A percentile compares a stretch with the other conserved stretches of the same genome.
phyloP scores from a whole-genome alignment of 2,329 filamentous ascomycete species.

The Colletotrichum phormii region DNA sequence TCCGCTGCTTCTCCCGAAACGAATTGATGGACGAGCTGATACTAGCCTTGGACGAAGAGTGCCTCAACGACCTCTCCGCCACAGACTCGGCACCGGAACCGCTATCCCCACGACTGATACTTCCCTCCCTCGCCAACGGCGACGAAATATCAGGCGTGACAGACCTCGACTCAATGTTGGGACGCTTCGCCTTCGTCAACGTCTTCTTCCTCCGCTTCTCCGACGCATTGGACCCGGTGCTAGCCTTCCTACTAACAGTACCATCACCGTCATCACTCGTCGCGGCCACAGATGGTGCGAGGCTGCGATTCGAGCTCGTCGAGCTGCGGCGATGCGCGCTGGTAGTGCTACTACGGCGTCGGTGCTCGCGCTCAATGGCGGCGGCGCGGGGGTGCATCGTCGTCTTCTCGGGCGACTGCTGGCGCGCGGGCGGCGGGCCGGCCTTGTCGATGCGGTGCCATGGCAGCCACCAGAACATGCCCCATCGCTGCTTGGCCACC shows the following conservation, averaged over 20 bases:
- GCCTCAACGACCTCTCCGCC: slow-evolving; percentile 27
- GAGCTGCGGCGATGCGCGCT: slow-evolving; percentile 65
- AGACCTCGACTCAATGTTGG: slow-evolving; percentile 61
- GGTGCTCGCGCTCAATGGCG: slow-evolving; percentile 58
- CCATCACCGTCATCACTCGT: slow-evolving; percentile 49
- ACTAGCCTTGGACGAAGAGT: slow-evolving; percentile 33
- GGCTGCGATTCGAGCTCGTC: slow-evolving; percentile 61
- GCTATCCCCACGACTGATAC: slow-evolving; percentile 41
- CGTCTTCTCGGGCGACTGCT: slow-evolving; percentile 53
- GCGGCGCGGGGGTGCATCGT: slow-evolving; percentile 53
- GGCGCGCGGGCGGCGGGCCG: slow-evolving; percentile 37
- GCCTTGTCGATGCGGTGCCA: slow-evolving; percentile 61
- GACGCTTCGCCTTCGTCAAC: slow-evolving; percentile 55
- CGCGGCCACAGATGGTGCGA: slow-evolving; percentile 59
- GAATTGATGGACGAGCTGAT: slow-evolving; percentile 28
- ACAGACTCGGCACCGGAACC: slow-evolving; percentile 22
- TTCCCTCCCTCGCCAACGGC: slow-evolving; percentile 63
- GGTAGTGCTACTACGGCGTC: slow-evolving; percentile 54
- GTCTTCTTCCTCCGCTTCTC: slow-evolving; percentile 64
- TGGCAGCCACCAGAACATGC: slow-evolving; percentile 89
- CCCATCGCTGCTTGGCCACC: slow-evolving; percentile 74
- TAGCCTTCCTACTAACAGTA: slow-evolving; percentile 54
- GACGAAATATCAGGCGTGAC: slow-evolving; percentile 67
- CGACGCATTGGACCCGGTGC: slow-evolving; percentile 59
- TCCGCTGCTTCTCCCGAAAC: slow-evolving; percentile 30